A percentile compares a stretch with the other conserved stretches of the same genome.
Evolutionary conservation across 1,139 yeast genomes (phyloP).

Genomic region (Pichiaceae sp.): DNA sequence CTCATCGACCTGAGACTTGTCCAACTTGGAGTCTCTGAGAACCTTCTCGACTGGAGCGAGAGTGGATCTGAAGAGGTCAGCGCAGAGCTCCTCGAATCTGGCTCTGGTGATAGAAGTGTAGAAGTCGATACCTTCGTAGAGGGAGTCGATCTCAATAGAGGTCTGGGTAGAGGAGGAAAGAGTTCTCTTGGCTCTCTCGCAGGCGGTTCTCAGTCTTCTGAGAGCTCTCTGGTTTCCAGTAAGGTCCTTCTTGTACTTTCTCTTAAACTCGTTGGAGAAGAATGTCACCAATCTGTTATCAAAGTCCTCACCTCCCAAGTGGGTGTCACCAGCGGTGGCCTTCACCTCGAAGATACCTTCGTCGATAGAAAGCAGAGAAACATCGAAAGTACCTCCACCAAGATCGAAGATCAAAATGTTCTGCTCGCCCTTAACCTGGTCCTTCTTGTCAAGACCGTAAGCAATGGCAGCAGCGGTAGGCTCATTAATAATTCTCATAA

Average conservation of each 20-base stretch:
- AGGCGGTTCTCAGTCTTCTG: slow-evolving; percentile 97
- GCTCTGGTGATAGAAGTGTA: slow-evolving; percentile 97
- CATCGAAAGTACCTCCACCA: slow-evolving; percentile 99
- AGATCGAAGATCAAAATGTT: slow-evolving; percentile 87
- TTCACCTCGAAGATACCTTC: slow-evolving; percentile 96
- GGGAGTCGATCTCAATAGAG: slow-evolving; percentile 93
- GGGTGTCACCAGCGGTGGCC: slow-evolving; percentile 98
- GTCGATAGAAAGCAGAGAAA: slow-evolving; percentile 82
- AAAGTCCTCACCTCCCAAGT: slow-evolving; percentile 95
- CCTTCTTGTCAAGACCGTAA: slow-evolving; percentile 65
- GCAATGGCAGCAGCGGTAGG: slow-evolving; percentile 62
- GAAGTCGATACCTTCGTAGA: slow-evolving; percentile 95
- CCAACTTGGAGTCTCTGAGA: slow-evolving; percentile 87
- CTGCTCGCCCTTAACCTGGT: slow-evolving; percentile 54
- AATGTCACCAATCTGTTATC: slow-evolving; percentile 75
- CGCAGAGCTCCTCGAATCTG: slow-evolving; percentile 96
- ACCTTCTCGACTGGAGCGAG: slow-evolving; percentile 98
- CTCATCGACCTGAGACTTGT: slow-evolving; percentile 86
- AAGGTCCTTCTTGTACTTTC: slow-evolving; percentile 73
- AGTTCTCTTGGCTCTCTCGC: slow-evolving; percentile 99
- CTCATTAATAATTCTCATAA: slow-evolving; percentile 52
- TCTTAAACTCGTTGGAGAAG: slow-evolving; percentile 77
- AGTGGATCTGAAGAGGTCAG: slow-evolving; percentile 92
- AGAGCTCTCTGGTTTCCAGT: slow-evolving; percentile 72
- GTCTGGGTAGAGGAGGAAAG: slow-evolving; percentile 95